Percentiles rank a stretch among this genome's conserved stretches.
phyloP scores from a whole-genome alignment of 345 rosid genomes.

The Boechera divaricarpa region DNA sequence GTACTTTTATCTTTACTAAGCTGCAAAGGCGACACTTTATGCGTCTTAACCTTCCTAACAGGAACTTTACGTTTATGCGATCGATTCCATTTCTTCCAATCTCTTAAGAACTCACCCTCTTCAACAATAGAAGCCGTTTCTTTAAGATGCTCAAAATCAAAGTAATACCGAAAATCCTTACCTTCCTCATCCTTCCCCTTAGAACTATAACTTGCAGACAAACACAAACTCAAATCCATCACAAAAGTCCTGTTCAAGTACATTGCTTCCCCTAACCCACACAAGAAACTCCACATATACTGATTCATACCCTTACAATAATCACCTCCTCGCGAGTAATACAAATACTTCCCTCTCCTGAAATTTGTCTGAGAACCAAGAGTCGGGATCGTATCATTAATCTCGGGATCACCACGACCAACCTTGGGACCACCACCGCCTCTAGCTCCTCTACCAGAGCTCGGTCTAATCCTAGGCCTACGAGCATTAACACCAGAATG shows the following conservation, averaged over 20 bases:
- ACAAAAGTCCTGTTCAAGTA: slow-evolving; percentile 91
- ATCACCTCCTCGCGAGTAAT: slow-evolving; percentile 90
- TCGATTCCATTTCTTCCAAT: slow-evolving; percentile 89
- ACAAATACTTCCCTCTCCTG: slow-evolving; percentile 81
- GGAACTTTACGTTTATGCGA: slow-evolving; percentile 75
- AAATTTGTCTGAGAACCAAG: slow-evolving; percentile 64
- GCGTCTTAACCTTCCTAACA: slow-evolving; percentile 67
- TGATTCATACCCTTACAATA: slow-evolving; percentile 98
- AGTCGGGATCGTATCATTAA: slow-evolving; percentile 67
- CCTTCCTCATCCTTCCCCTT: slow-evolving; percentile 81
- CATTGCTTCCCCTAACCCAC: slow-evolving; percentile 95
- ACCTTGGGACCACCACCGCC: slow-evolving; percentile 40
- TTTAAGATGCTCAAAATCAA: slow-evolving; percentile 93
- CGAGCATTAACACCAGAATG: slow-evolving; percentile 86
- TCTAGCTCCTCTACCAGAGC: slow-evolving; percentile 36
- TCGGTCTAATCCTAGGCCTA: slow-evolving; percentile 51
- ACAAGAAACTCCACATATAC: slow-evolving; percentile 91
- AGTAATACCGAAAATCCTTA: slow-evolving; percentile 85
- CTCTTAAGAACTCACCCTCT: slow-evolving; percentile 75
- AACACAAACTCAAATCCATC: slow-evolving; percentile 85
- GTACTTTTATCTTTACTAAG: slow-evolving; percentile 80
- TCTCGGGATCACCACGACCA: slow-evolving; percentile 58
- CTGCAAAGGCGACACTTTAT: slow-evolving; percentile 72
- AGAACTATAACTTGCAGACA: slow-evolving; percentile 65
- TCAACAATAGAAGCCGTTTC: slow-evolving; percentile 77